Evolutionary conservation across 163 green algal genomes (phyloP).

Genomic region (Chlamydomonas reinhardtii): DNA sequence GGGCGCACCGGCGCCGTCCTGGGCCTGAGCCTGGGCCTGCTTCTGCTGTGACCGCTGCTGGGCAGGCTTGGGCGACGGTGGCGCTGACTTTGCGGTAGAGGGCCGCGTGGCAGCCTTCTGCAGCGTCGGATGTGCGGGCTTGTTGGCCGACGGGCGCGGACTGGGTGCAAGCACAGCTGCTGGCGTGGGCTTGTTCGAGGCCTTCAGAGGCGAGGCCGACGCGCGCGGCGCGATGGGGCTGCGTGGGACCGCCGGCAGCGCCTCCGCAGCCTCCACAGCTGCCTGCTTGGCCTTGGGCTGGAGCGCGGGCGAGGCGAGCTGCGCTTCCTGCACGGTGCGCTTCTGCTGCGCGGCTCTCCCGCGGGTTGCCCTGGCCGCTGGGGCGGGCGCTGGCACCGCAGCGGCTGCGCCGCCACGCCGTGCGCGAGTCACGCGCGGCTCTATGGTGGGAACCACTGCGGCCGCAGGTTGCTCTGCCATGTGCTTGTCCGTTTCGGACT

Average conservation of each 20-base stretch:
- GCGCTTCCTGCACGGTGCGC: constrained; percentile 7
- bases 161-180: too few relatives aligned
- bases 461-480: not conserved
- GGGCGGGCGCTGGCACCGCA: not conserved
- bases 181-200: not conserved
- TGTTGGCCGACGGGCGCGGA: not conserved
- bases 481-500: not conserved
- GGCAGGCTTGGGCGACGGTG: not conserved
- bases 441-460: not conserved
- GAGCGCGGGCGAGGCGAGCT: constrained; percentile 24
- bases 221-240: too few relatives aligned
- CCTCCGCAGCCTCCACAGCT: not conserved
- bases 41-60: not conserved
- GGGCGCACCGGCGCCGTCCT: not conserved
- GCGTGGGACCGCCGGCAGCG: not conserved
- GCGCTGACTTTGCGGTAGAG: not conserved
- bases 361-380: not conserved
- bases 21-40: not conserved
- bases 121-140: not conserved
- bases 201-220: too few relatives aligned
- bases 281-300: constrained; percentile 31
- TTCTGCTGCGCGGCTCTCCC: not conserved
- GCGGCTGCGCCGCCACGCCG: not conserved
- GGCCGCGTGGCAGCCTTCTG: not conserved
- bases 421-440: constrained; percentile 12